A percentile compares a stretch with the other conserved stretches of the same genome.
These are phyloP conservation scores for Xylariaceae sp. DNA, from an alignment of 2,329 filamentous ascomycete genomes.

Conservation along the genomic window DNA sequence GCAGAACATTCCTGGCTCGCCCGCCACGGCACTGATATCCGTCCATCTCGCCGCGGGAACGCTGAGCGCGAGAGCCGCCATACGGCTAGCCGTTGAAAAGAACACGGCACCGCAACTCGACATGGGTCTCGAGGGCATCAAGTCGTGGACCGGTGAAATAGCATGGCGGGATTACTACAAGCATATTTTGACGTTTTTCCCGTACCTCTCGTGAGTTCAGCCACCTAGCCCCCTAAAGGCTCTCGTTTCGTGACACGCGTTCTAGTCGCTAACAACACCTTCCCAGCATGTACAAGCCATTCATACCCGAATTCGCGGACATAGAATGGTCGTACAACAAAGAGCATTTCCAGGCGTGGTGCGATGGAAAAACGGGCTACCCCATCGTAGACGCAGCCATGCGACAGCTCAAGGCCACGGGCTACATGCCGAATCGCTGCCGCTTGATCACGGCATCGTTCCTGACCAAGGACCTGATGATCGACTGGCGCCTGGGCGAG, in stretches of 20 bases:
- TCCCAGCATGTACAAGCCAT: conserved; percentile 53
- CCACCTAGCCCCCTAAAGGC: neutral
- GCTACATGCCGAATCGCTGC: conserved; percentile 80
- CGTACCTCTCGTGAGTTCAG: conserved; percentile 60
- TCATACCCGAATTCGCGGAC: conserved; percentile 78
- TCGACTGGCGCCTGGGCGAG: conserved; percentile 82
- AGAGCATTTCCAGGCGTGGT: conserved; percentile 68
- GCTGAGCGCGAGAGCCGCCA: conserved; percentile 61
- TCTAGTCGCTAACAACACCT: conserved; percentile 5
- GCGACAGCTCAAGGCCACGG: conserved; percentile 64
- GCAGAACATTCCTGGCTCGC: conserved; percentile 60
- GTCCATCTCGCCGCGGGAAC: conserved; percentile 65
- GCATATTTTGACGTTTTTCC: conserved; percentile 79
- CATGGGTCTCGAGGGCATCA: conserved; percentile 59
- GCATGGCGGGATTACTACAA: conserved; percentile 88
- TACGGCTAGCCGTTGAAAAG: conserved; percentile 51
- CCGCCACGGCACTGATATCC: conserved; percentile 63
- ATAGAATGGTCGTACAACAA: conserved; percentile 75
- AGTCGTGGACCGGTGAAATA: conserved; percentile 73
- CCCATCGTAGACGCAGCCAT: conserved; percentile 84
- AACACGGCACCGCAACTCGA: conserved; percentile 56
- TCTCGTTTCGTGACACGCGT: neutral
- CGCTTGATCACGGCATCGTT: conserved; percentile 83
- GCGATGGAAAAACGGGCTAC: conserved; percentile 67
- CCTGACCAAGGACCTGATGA: conserved; percentile 69